Evolutionary conservation across 345 rosid species (phyloP).

Genomic region (Microthlaspi erraticum): DNA sequence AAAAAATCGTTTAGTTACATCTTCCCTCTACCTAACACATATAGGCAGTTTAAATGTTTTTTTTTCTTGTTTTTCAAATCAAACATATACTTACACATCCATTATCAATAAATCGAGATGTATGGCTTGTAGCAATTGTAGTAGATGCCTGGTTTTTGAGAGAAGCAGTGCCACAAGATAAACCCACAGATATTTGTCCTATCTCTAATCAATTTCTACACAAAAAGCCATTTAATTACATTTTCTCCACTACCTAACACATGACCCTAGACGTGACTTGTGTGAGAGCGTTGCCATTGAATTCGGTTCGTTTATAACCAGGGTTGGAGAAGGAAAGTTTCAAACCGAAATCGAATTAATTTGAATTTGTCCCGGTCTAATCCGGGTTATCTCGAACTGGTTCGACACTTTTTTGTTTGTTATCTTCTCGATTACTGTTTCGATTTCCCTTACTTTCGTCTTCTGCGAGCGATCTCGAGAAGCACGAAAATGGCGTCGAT

Average conservation of each 20-base stretch:
- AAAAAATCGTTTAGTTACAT: background rate
- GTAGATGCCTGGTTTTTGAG: background rate
- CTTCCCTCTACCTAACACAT: constrained; percentile 4
- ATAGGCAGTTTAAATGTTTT: no score
- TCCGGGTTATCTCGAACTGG: constrained; percentile 15
- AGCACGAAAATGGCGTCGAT: constrained; percentile 36
- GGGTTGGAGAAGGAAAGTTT: background rate
- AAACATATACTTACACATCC: no score
- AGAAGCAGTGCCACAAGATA: background rate
- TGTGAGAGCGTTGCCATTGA: background rate
- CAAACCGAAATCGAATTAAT: background rate
- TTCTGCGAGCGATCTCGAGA: constrained; percentile 20
- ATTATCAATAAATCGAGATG: no score
- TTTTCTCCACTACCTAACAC: constrained; percentile 6
- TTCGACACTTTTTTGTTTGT: background rate
- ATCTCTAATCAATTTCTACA: background rate
- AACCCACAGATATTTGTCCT: background rate
- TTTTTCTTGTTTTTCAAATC: no score
- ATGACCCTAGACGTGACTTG: background rate
- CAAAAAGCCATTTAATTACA: background rate
- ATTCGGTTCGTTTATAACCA: no score
- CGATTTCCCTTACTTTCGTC: constrained; percentile 16
- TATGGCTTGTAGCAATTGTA: background rate
- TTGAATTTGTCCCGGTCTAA: constrained; percentile 5
- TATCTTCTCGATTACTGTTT: constrained; percentile 17